Evolutionary conservation across 805 yeast species (phyloP).

Genomic region (Candida insectorum): DNA sequence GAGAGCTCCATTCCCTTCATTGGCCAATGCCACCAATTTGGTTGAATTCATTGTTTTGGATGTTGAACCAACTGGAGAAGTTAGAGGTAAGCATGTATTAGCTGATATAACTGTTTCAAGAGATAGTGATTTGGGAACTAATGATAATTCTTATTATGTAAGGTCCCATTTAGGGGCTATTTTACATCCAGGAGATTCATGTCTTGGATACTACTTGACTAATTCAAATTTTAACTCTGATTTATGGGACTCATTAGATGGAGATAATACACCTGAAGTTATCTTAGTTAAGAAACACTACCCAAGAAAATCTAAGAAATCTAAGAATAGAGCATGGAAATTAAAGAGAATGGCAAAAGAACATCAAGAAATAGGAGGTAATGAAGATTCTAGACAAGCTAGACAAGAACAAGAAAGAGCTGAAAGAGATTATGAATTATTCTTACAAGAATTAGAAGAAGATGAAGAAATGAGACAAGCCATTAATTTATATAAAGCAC

Average conservation of each 20-base stretch:
- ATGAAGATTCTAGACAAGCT: slow-evolving; percentile 65
- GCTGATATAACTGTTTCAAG: slow-evolving; percentile 94
- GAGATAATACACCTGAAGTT: slow-evolving; percentile 75
- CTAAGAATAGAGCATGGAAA: slow-evolving; percentile 82
- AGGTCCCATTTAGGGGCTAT: slow-evolving; percentile 93
- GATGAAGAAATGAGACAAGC: slow-evolving; percentile 91
- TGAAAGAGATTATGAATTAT: slow-evolving; percentile 90
- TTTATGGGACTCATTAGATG: slow-evolving; percentile 67
- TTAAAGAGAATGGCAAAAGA: slow-evolving; percentile 97
- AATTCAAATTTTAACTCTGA: slow-evolving; percentile 89
- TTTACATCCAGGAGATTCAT: slow-evolving; percentile 95
- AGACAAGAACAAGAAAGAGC: slow-evolving; percentile 88
- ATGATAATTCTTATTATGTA: slow-evolving; percentile 77
- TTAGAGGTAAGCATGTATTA: slow-evolving; percentile 71
- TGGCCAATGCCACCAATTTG: slow-evolving; percentile 72
- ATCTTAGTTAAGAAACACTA: slow-evolving; percentile 85
- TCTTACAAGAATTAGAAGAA: slow-evolving; percentile 96
- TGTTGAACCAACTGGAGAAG: slow-evolving; percentile 85
- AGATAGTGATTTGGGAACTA: slow-evolving; percentile 80
- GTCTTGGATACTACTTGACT: slow-evolving; percentile 81
- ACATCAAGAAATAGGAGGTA: slow-evolving; percentile 82
- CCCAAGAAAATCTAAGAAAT: slow-evolving; percentile 70
- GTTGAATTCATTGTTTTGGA: slow-evolving; percentile 88
- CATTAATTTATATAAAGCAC: slow-evolving; percentile 81
- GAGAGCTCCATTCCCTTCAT: slow-evolving; percentile 75